Evolutionary conservation across 805 yeast species (phyloP).

Genomic region (Saccharomycopsis fermentans): DNA sequence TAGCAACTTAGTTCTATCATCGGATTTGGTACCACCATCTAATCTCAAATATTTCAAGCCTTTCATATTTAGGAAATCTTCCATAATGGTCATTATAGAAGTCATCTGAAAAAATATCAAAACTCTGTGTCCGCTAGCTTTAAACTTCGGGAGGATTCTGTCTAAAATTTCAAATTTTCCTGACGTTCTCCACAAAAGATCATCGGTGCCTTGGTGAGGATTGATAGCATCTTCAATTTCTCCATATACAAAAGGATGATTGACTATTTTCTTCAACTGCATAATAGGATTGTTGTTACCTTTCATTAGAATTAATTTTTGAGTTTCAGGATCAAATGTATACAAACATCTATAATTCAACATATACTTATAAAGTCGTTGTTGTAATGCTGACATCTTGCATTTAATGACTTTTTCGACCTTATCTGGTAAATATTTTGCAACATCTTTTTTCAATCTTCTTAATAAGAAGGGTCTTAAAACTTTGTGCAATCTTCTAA

Average conservation of each 20-base stretch:
- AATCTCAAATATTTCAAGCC: slow-evolving; percentile 63
- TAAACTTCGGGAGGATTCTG: slow-evolving; percentile 64
- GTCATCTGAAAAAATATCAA: slow-evolving; percentile 85
- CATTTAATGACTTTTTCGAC: slow-evolving; percentile 77
- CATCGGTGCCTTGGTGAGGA: slow-evolving; percentile 51
- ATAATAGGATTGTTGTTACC: slow-evolving; percentile 75
- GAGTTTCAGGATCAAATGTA: slow-evolving; percentile 45
- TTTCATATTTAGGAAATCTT: slow-evolving; percentile 61
- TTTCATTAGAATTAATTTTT: slow-evolving; percentile 46
- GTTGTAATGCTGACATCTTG: slow-evolving; percentile 64
- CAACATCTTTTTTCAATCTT: slow-evolving; percentile 80
- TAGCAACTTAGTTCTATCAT: slow-evolving; percentile 68
- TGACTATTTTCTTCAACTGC: slow-evolving; percentile 79
- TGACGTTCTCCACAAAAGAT: slow-evolving; percentile 62
- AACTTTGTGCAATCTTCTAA: slow-evolving; percentile 78
- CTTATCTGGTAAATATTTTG: slow-evolving; percentile 76
- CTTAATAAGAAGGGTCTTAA: slow-evolving; percentile 75
- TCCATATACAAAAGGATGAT: slow-evolving; percentile 81
- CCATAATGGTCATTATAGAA: slow-evolving; percentile 84
- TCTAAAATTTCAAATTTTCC: slow-evolving; percentile 78
- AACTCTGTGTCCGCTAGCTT: slow-evolving; percentile 66
- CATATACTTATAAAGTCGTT: slow-evolving; percentile 66
- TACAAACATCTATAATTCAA: slow-evolving; percentile 59
- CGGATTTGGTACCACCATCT: slow-evolving; percentile 79
- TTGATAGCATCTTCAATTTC: slow-evolving; percentile 67